Conservation (phyloP, 116 monocot genomes). For the Phalaenopsis hybrid region DNA sequence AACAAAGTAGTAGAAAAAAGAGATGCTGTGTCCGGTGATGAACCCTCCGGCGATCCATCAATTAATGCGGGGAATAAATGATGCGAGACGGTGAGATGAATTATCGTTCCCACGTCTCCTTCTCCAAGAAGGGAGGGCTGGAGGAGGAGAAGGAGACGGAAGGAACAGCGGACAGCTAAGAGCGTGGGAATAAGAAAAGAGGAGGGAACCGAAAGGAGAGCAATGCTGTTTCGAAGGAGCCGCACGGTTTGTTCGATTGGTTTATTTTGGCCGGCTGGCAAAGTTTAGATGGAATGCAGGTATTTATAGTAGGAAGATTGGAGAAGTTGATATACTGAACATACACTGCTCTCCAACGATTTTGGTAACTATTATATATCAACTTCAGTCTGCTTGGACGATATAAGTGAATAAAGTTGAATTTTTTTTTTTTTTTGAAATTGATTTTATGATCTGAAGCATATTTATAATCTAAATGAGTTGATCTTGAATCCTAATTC, state of each 20-base stretch:
- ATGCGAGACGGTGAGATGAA: neutral
- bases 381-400: no score
- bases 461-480: no score
- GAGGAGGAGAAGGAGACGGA: neutral
- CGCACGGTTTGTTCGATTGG: neutral
- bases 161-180: neutral
- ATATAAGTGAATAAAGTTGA: no score
- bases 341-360: no score
- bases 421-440: no score
- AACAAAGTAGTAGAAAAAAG: constrained; percentile 8
- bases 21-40: neutral
- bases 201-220: neutral
- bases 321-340: no score
- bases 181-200: neutral
- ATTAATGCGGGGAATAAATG: neutral
- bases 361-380: no score
- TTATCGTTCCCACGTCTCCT: neutral
- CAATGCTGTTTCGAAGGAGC: neutral
- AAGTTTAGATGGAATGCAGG: no score
- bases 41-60: constrained; percentile 3
- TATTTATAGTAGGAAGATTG: no score
- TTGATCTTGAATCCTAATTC: no score
- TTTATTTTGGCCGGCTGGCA: neutral
- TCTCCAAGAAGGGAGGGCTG: neutral
- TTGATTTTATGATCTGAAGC: no score